Base-by-base conservation (phyloP, 768 basidiomycete species). In the Strobilomyces confusus region DNA sequence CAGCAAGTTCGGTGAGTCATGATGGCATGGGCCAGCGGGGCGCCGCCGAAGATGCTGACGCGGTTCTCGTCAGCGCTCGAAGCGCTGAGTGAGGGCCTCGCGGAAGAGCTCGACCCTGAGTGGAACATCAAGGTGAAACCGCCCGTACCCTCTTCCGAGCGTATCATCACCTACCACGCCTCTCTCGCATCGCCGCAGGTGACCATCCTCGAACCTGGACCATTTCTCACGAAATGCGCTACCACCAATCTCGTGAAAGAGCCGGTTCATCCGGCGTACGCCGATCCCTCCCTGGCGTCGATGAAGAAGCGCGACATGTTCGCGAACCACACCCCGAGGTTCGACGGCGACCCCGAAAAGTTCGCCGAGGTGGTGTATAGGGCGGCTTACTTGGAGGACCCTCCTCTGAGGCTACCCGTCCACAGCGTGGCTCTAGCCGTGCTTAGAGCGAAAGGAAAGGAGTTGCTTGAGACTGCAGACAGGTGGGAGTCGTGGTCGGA, bases 1-100 rank as follows among this genome's bases (percentile, higher is more conserved):
- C 19, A 65, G 63, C 30, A 59, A 64, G 52, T 58, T 52, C 15
- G 57, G 62, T 51, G 20, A 25, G 60, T 45, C 9, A 5, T 36
- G 29, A 9, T n/a, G 25, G n/a, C n/a, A n/a, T n/a, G n/a, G n/a
- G 7, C 6, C 30, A 9, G 5, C 7, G 5, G 1, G 13, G 42
- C 23, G 11, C n/a, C 30, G 4, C 9, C 13, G 1, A 40, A 14
- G 29, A 38, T 17, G 26, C 26, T 32, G 34, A 61, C n/a, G 12
- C 26, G 37, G 40, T 20, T 30, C 38, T 44, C n/a, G 13, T 20
- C 20, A 54, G 55, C 47, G 29, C 52, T 63, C 14, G 59, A 63
- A 55, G 54, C 42, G 1, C 37, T 62, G 0, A 56, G 51, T 17
- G 61, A 61, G 26, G 55, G 51, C 15, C 54, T 58, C 12, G 55